Base-by-base conservation (phyloP, 1,284 basidiomycete genomes). In the Sphagnurus paluster region DNA sequence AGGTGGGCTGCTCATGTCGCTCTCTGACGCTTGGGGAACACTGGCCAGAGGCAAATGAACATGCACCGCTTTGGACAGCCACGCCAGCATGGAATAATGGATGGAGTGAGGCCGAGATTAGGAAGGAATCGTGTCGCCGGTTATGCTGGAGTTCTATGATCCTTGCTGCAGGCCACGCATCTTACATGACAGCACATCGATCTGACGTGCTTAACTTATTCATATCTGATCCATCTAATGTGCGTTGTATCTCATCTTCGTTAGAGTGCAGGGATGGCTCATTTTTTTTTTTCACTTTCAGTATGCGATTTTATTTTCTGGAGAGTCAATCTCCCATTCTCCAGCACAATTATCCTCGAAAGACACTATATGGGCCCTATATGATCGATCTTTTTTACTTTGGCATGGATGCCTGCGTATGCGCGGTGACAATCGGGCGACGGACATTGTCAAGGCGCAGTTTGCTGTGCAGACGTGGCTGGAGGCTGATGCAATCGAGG, bases 401-500 rank as follows among this genome's bases (percentile, higher is more conserved):
- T 90, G 87, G 85, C 79, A 86, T 60, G 74, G 75, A 25, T 89
- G 87, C 56, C 68, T 82, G 35, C 76, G 75, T 33, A 79, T 84
- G 71, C 77, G 78, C 11, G 66, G 66, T 32, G 71, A 77, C 43
- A 34, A 52, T 2, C 54, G 45, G 9, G 65, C 70, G 17, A 63
- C 67, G 30, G 75, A 80, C 36, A 61, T 62, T 2, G 74, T 81
- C 36, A 79, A 79, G 53, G 75, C 79, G 13, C 71, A 79, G 25
- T 88, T 84, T 58, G 83, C 80, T 7, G 67, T 83, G 46, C 70
- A 73, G 44, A 79, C 84, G 9, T 89, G 86, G 84, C 63, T 82
- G n/a, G 84, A 87, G 63, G 77, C 81, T 14, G 82, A 87, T 58
- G 67, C 64, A 2, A 76, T 90, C 33, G 87, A 88, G 57, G 63